Evolutionary conservation across 768 basidiomycete genomes (phyloP).

Genomic region (Macrolepiota dolichaula): DNA sequence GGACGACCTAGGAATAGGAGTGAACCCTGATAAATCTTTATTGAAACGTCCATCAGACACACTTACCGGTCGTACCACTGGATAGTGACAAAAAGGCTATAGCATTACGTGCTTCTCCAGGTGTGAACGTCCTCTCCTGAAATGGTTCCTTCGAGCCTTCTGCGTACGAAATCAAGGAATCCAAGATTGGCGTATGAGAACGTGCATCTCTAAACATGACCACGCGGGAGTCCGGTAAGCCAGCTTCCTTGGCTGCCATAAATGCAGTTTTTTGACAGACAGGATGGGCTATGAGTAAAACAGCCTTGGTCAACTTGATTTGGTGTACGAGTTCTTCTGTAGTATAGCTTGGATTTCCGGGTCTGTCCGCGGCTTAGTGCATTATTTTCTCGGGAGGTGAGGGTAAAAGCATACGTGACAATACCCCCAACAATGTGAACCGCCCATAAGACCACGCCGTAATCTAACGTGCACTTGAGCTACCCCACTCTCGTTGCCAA

Average conservation of each 20-base stretch:
- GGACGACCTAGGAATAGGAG: conserved; percentile 25
- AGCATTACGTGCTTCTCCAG: conserved; percentile 58
- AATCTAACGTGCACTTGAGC: conserved; percentile 35
- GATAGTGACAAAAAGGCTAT: conserved; percentile 72
- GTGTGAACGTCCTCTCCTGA: conserved; percentile 40
- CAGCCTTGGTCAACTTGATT: conserved; percentile 42
- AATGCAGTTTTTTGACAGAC: conserved; percentile 38
- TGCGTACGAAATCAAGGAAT: conserved; percentile 45
- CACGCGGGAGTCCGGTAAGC: conserved; percentile 41
- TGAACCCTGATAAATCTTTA: not conserved
- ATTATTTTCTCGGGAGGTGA: not conserved
- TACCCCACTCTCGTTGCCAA: not conserved
- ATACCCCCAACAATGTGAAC: conserved; percentile 55
- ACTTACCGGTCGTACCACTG: conserved; percentile 69
- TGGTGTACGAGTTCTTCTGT: conserved; percentile 58
- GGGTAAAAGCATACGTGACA: conserved; percentile 43
- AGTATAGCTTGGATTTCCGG: conserved; percentile 61
- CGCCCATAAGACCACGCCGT: conserved; percentile 56
- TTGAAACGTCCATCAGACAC: conserved; percentile 13
- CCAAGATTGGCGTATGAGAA: conserved; percentile 28
- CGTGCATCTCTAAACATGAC: conserved; percentile 29
- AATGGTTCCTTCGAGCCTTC: conserved; percentile 32
- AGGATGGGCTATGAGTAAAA: conserved; percentile 47
- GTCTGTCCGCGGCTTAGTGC: conserved; percentile 32
- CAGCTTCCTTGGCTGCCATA: conserved; percentile 37